A percentile compares a stretch with the other conserved stretches of the same genome.
Evolutionary conservation across 73 alveolate species (phyloP).

Genomic region (Symbiodinium natans): DNA sequence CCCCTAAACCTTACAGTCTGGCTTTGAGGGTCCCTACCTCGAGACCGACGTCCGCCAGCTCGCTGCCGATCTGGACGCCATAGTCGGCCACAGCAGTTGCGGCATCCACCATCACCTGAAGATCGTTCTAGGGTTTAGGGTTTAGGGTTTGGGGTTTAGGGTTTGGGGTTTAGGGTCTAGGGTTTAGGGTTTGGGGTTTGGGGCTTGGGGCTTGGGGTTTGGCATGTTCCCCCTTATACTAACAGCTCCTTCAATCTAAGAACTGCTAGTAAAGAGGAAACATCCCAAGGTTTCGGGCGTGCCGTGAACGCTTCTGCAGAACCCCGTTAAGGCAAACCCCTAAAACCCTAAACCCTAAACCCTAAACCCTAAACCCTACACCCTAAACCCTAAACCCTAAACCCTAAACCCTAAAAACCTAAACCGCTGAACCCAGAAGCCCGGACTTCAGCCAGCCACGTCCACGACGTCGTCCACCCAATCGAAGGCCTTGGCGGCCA

Average conservation of each 20-base stretch:
- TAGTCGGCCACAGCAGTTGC: slow-evolving; percentile 10
- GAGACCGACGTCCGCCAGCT: slow-evolving; percentile 13
- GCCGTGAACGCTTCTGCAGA: too few relatives aligned
- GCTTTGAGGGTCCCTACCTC: background rate
- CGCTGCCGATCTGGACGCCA: slow-evolving; percentile 3
- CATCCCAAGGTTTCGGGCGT: too few relatives aligned
- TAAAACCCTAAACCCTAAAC: background rate
- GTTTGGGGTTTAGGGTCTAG: too few relatives aligned
- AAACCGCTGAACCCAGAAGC: too few relatives aligned
- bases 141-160: too few relatives aligned
- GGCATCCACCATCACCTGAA: background rate
- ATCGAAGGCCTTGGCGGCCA: slow-evolving; percentile 6
- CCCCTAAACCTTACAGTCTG: background rate
- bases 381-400: background rate
- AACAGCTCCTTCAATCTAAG: too few relatives aligned
- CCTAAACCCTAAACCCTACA: background rate
- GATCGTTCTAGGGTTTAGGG: background rate
- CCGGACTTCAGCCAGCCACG: too few relatives aligned
- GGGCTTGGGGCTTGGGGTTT: too few relatives aligned
- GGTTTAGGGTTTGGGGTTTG: too few relatives aligned
- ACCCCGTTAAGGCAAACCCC: too few relatives aligned
- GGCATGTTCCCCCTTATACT: too few relatives aligned
- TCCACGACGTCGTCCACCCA: slow-evolving; percentile 2
- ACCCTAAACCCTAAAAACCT: background rate
- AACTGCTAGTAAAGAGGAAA: too few relatives aligned